These are phyloP conservation scores for Notholithocarpus densiflorus DNA, from an alignment of 306 rosid genomes.

Conservation along the genomic window DNA sequence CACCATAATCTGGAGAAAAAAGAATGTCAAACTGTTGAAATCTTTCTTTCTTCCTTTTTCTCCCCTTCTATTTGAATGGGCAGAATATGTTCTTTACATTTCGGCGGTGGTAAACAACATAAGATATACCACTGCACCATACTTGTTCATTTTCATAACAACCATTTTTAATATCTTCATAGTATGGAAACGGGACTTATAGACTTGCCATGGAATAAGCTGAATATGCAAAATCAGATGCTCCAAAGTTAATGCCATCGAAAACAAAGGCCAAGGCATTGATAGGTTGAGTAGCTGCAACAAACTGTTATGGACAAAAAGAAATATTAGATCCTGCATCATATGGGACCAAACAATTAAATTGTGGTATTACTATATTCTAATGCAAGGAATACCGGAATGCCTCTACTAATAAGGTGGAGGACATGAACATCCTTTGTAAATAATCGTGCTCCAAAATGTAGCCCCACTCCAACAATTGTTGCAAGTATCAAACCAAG, in stretches of 20 bases:
- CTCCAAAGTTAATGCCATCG: conserved; percentile 97
- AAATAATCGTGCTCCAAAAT: conserved; percentile 72
- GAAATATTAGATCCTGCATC: conserved; percentile 16
- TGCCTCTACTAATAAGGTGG: conserved; percentile 63
- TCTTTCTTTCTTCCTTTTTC: background rate
- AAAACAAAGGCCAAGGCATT: conserved; percentile 90
- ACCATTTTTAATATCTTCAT: background rate
- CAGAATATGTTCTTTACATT: background rate
- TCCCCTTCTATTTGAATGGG: background rate
- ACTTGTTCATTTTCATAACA: background rate
- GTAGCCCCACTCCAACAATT: conserved; percentile 71
- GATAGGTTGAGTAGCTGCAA: conserved; percentile 88
- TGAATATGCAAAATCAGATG: conserved; percentile 95
- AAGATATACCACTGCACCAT: background rate
- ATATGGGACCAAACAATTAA: conserved; percentile 1
- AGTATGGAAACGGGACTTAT: conserved; percentile 8
- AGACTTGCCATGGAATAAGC: conserved; percentile 86
- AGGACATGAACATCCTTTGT: conserved; percentile 64
- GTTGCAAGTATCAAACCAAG: conserved; percentile 69
- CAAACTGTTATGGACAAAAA: conserved; percentile 54
- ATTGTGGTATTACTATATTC: background rate
- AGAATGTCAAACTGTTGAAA: background rate
- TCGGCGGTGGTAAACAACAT: background rate
- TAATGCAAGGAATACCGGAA: conserved; percentile 60
- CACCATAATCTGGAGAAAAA: conserved; percentile 63